Evolutionary conservation across 768 basidiomycete genomes (phyloP), one percentile per base, ranked within the genome.

Genomic region (Ramaria rubella): DNA sequence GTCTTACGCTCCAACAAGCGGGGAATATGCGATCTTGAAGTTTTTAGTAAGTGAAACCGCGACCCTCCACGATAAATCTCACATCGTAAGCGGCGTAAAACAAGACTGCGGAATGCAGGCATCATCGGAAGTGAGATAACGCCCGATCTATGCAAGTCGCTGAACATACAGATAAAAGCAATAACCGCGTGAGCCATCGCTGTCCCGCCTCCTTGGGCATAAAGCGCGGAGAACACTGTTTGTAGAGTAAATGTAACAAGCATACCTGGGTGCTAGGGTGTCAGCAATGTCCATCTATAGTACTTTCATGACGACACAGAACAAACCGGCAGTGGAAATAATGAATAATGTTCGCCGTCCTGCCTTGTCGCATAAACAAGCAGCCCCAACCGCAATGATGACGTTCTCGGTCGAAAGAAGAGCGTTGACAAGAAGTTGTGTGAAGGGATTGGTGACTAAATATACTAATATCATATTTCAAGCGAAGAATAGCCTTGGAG

Each of bases 351-450:
- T 73, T 1, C 81, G 73, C 43, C 82, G 66, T 15, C 82, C 81
- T 42, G 73, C 69, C 36, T 71, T 69, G 59, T 82, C 81, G 53
- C 75, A 77, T 19, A 78, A 66, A 55, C 79, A 69, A 26, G 75
- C 77, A 29, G 79, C 78, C 24, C 68, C 50, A 49, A 81, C 68
- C n/a, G 80, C 79, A 43, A 80, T 70, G 57, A 78, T 65, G 50
- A 83, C 77, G 66, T 82, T 81, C 67, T 70, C 82, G 58, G 82
- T 78, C 60, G 77, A 76, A 31, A 82, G 67, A 55, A 77, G 64
- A 50, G 78, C 81, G 61, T 83, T 82, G 75, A 80, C 59, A 33
- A 60, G 62, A 9, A 73, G 63, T 67, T 80, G 79, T 1, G 71
- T 75, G 24, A 69, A 73, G 5, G 73, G 69, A 61, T 75, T 69